phyloP scores from a whole-genome alignment of 148 eudicot species.

The Cornus controversa region DNA sequence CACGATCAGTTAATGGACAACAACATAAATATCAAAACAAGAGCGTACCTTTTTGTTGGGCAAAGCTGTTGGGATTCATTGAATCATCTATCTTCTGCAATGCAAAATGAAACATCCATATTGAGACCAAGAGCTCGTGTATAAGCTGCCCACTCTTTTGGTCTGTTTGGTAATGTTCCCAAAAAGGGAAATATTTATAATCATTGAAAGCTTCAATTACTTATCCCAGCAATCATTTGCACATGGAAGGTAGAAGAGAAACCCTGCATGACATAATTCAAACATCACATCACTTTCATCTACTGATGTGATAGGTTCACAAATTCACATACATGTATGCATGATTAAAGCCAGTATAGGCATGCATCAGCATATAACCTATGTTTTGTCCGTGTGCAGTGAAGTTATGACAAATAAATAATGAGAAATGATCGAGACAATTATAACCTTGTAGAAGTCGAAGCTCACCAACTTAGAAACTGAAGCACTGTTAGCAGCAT shows the following conservation, averaged over 20 bases:
- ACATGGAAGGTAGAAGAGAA: slow-evolving; percentile 23
- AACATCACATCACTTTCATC: not conserved
- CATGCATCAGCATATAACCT: slow-evolving; percentile 27
- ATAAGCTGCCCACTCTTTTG: slow-evolving; percentile 2
- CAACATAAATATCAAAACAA: not conserved
- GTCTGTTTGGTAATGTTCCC: not conserved
- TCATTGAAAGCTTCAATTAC: slow-evolving; percentile 17
- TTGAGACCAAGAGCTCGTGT: not conserved
- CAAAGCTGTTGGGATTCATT: slow-evolving; percentile 24
- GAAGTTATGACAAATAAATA: not conserved
- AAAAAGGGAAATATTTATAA: not conserved
- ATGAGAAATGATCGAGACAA: not conserved
- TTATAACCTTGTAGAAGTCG: too few species aligned
- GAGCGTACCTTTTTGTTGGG: slow-evolving; percentile 14
- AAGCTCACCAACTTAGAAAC: too few species aligned
- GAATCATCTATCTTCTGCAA: slow-evolving; percentile 19
- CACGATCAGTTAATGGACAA: not conserved
- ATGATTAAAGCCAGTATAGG: slow-evolving; percentile 15
- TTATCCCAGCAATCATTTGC: slow-evolving; percentile 37
- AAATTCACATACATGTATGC: slow-evolving; percentile 4
- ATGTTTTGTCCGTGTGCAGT: not conserved
- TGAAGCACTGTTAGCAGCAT: too few species aligned
- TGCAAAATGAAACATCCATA: slow-evolving; percentile 24
- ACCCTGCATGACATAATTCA: slow-evolving; percentile 23
- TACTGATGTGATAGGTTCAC: slow-evolving; percentile 6